phyloP scores from a whole-genome alignment of 202 grass and related monocot genomes.

The Cymbopogon flexuosus region DNA sequence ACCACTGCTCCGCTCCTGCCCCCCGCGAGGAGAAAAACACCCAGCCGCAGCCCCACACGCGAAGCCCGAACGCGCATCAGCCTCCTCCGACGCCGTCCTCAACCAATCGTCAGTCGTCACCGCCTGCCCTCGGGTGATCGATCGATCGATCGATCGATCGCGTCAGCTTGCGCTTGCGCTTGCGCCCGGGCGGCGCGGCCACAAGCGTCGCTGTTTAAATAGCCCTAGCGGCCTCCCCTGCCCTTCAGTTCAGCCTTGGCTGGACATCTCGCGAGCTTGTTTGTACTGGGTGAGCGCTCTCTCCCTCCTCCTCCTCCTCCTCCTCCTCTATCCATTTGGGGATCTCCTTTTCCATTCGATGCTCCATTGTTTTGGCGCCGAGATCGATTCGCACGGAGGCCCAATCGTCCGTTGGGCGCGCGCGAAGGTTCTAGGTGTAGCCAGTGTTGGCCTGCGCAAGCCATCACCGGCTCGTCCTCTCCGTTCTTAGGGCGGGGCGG shows the following conservation, averaged over 20 bases:
- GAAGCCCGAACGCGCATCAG: no score
- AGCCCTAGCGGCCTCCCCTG: neutral
- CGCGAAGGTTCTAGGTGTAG: neutral
- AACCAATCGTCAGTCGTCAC: neutral
- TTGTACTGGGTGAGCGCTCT: neutral
- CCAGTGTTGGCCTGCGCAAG: neutral
- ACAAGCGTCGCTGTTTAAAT: slow-evolving; percentile 28
- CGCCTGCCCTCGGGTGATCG: neutral
- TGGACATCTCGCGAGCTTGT: slow-evolving; percentile 2
- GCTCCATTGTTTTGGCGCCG: neutral
- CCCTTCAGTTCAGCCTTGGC: slow-evolving; percentile 17
- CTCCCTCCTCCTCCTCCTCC: neutral
- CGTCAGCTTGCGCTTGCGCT: no score
- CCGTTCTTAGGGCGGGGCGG: neutral
- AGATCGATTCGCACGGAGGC: neutral
- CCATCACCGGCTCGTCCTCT: neutral
- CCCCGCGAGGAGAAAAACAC: no score
- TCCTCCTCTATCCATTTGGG: neutral
- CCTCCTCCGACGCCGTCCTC: no score
- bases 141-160: neutral
- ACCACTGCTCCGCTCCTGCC: no score
- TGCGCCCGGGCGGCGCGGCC: neutral
- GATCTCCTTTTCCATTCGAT: neutral
- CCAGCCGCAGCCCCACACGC: no score
- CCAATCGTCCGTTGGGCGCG: neutral